These are phyloP conservation scores for Aspergillus quadrilineatus DNA, from an alignment of 2,329 filamentous ascomycete species.

Conservation along the genomic window DNA sequence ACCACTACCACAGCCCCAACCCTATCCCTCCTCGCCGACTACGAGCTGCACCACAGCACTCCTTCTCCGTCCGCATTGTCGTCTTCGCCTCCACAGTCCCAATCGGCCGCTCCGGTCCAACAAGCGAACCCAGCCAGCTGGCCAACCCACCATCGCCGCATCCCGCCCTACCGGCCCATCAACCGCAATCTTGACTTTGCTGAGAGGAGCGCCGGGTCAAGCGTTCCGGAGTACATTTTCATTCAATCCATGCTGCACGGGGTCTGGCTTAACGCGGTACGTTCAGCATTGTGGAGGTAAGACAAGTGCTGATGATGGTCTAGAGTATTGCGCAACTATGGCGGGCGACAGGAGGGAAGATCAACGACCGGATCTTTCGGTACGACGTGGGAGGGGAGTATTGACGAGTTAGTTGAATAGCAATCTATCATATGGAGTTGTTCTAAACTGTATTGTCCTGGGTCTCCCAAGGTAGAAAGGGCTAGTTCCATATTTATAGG, in stretches of 20 bases:
- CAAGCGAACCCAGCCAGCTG: constrained; percentile 35
- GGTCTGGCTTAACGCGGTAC: constrained; percentile 43
- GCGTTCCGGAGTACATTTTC: constrained; percentile 48
- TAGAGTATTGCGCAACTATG: constrained; percentile 46
- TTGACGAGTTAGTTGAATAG: constrained; percentile 20
- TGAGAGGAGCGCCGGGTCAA: constrained; percentile 47
- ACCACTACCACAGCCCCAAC: constrained; percentile 14
- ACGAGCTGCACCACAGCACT: constrained; percentile 28
- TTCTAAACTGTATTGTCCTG: no score
- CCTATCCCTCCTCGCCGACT: constrained; percentile 28
- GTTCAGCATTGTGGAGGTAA: neutral
- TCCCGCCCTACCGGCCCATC: constrained; percentile 50
- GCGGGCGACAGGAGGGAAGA: constrained; percentile 50
- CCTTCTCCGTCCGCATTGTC: neutral
- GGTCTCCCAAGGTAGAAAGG: no score
- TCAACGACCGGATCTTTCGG: constrained; percentile 51
- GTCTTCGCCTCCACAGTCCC: neutral
- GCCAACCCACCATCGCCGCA: constrained; percentile 49
- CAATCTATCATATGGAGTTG: no score
- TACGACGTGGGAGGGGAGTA: constrained; percentile 58
- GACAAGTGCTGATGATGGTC: neutral
- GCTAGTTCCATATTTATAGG: no score
- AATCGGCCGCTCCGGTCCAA: neutral
- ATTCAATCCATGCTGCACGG: constrained; percentile 53
- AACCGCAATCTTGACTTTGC: constrained; percentile 45